Evolutionary conservation across 768 basidiomycete genomes (phyloP), one percentile per base, ranked within the genome.

Genomic region (Psilocybe tampanensis): DNA sequence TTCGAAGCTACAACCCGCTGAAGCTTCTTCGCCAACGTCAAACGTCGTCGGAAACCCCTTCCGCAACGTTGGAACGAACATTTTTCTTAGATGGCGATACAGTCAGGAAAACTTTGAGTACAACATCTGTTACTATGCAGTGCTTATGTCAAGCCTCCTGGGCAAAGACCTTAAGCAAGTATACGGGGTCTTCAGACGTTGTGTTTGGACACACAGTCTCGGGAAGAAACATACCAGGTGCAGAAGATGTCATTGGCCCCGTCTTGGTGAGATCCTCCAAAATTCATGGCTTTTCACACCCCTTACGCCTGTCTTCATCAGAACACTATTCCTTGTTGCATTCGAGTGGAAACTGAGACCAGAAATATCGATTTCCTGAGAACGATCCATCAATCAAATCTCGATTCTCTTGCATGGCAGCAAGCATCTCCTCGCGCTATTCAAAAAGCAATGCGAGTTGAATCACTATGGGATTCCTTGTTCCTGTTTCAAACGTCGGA

Each of bases 201-300:
- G 71, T 80, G 13, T 81, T 81, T 54, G 80, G 80, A 0, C 76
- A 79, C 45, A 75, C 77, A 17, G 68, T 81, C 5, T 79, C 80
- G 17, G 80, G 80, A 42, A 68, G 80, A 51, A 72, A 68, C 43
- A 67, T 76, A 15, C 71, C 71, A 19, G 71, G 70, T 33, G 72
- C 75, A 8, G 79, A 81, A 60, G 65, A 72, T 9, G 76, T 80
- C 2, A 72, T 81, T 49, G 80, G 80, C 3, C 80, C 80, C 5
- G 72, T 80, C 53, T 62, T 81, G 55, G 80, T 81, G 49, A 55
- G 52, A n/a, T 8, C 12, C 4, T 15, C 4, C 4, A 39, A 39
- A 39, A n/a, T 39, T 29, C 29, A 29, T 8, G 6, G 4, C 6
- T 13, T 15, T 13, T 13, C 13, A 39, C 15, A 39, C 4, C 11